Evolutionary conservation across 768 basidiomycete species (phyloP).

Genomic region (Macrolepiota fuliginosa): DNA sequence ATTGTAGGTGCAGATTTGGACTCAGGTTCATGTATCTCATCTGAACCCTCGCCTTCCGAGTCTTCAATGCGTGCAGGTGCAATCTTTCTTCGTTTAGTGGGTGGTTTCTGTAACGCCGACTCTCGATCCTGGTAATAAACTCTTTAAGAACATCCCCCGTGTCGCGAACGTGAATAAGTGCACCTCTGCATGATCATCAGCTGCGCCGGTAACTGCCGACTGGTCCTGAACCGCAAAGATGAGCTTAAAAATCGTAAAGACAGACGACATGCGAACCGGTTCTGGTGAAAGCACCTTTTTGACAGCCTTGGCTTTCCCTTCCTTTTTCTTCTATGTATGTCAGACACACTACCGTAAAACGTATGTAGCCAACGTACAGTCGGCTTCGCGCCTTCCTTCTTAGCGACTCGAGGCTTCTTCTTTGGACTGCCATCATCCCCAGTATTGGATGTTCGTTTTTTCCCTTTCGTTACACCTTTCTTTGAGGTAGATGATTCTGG

Average conservation of each 20-base stretch:
- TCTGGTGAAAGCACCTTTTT: background rate
- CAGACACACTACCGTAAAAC: constrained; percentile 4
- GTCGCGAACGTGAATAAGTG: background rate
- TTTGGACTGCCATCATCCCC: background rate
- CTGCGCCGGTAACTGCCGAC: background rate
- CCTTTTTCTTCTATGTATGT: constrained; percentile 1
- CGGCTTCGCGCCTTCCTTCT: constrained; percentile 11
- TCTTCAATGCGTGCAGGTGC: background rate
- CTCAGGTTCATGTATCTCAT: background rate
- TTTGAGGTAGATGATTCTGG: background rate
- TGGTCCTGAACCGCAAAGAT: background rate
- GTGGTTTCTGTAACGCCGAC: background rate
- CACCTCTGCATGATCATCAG: background rate
- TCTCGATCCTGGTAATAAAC: background rate
- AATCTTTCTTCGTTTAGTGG: background rate
- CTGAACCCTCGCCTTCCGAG: background rate
- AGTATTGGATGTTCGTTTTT: constrained; percentile 18
- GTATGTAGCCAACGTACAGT: background rate
- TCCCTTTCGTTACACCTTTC: constrained; percentile 2
- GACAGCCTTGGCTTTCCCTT: constrained; percentile 13
- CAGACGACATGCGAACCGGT: background rate
- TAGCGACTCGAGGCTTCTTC: constrained; percentile 1
- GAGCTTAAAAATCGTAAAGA: background rate
- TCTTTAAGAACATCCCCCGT: background rate
- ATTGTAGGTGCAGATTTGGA: background rate